Percentiles rank a stretch among this genome's conserved stretches.
Conservation (phyloP, 139 green algal species). For the Volvox africanus region DNA sequence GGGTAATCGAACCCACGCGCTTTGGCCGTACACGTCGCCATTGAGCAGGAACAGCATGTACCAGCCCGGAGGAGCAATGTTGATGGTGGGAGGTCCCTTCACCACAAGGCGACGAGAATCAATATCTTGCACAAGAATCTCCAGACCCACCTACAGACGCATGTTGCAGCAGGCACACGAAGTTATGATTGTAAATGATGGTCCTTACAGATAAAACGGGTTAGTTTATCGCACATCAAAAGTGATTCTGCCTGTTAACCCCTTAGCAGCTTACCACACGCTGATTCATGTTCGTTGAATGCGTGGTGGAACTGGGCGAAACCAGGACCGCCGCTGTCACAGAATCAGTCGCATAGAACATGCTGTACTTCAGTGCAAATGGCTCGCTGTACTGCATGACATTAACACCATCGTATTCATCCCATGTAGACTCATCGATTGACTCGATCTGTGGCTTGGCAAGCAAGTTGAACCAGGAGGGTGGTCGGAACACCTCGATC, state of each 20-base stretch:
- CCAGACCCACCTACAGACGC: slow-evolving; percentile 32
- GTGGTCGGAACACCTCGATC: slow-evolving; percentile 58
- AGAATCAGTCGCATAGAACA: neutral
- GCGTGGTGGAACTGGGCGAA: slow-evolving; percentile 35
- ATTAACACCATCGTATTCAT: neutral
- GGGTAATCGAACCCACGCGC: slow-evolving; percentile 47
- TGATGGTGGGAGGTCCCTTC: slow-evolving; percentile 39
- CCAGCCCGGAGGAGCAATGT: slow-evolving; percentile 47
- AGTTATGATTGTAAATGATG: no score
- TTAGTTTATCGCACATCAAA: no score
- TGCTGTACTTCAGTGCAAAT: slow-evolving; percentile 12
- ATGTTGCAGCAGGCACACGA: neutral
- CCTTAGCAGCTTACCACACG: slow-evolving; percentile 13
- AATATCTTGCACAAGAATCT: slow-evolving; percentile 13
- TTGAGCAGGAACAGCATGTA: slow-evolving; percentile 66
- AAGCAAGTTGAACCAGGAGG: slow-evolving; percentile 41
- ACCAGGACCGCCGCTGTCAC: slow-evolving; percentile 47
- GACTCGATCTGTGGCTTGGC: slow-evolving; percentile 44
- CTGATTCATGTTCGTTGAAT: slow-evolving; percentile 59
- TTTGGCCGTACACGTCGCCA: slow-evolving; percentile 38
- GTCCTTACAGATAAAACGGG: no score
- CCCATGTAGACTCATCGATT: neutral
- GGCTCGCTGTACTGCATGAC: slow-evolving; percentile 27
- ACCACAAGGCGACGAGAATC: neutral
- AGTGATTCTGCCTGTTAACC: no score